Evolutionary conservation across 2,329 filamentous ascomycete species (phyloP).

Genomic region (Penicillium sp.): DNA sequence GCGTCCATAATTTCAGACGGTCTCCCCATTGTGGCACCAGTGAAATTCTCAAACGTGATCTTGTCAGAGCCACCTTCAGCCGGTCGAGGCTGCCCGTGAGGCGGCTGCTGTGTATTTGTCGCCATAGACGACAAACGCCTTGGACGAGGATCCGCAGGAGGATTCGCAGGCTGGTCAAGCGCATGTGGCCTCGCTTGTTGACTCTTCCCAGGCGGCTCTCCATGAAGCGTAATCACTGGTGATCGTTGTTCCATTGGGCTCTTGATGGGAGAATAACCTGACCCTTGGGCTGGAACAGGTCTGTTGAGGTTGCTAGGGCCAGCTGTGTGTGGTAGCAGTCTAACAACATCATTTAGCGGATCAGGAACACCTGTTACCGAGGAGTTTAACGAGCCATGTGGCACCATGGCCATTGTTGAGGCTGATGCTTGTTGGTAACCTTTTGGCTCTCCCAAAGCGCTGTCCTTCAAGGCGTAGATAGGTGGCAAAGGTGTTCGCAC

Average conservation of each 20-base stretch:
- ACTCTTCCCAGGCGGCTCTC: neutral
- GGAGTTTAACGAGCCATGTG: neutral
- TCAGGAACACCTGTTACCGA: neutral
- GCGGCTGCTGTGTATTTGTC: neutral
- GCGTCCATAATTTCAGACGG: neutral
- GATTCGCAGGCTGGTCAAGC: neutral
- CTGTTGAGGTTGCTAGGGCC: neutral
- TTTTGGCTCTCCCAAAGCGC: neutral
- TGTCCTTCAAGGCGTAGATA: slow-evolving; percentile 4
- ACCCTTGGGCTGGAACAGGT: neutral
- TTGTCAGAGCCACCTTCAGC: neutral
- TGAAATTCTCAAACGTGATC: neutral
- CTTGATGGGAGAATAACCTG: neutral
- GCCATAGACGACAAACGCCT: neutral
- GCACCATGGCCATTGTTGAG: neutral
- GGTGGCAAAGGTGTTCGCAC: slow-evolving; percentile 22
- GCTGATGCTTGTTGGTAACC: neutral
- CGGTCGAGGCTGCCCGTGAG: neutral
- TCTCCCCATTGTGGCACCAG: neutral
- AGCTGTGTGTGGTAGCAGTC: neutral
- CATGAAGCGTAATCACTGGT: neutral
- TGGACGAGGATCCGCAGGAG: neutral
- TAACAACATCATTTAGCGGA: neutral
- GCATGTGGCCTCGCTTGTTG: neutral
- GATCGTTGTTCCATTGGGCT: neutral